Evolutionary conservation across 2,329 filamentous ascomycete genomes (phyloP).

Genomic region (Grosmannia penicillata): DNA sequence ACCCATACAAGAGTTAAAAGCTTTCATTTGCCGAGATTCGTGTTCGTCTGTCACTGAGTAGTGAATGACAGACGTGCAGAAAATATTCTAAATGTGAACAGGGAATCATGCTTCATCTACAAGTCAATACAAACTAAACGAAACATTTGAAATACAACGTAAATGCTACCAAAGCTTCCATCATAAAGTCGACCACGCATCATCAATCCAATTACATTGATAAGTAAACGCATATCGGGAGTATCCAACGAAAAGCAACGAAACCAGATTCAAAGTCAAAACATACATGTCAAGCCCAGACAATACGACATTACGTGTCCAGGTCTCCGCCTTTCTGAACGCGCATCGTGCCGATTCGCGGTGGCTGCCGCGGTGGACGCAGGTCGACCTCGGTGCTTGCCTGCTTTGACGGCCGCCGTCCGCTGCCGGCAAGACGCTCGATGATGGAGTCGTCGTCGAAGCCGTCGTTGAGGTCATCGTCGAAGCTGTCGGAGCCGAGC

Average conservation of each 20-base stretch:
- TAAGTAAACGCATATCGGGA: neutral
- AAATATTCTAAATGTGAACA: no score
- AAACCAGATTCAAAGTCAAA: neutral
- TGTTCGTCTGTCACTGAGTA: no score
- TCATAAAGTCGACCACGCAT: no score
- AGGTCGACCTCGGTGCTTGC: slow-evolving; percentile 3
- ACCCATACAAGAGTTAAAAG: no score
- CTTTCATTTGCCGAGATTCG: no score
- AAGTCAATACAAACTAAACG: neutral
- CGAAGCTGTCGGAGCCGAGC: neutral
- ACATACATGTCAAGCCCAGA: neutral
- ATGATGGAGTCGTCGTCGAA: neutral
- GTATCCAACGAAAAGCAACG: neutral
- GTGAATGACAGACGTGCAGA: no score
- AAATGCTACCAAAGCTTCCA: no score
- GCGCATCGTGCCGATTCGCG: slow-evolving; percentile 6
- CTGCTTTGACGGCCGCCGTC: neutral
- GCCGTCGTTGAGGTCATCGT: neutral
- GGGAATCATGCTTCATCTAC: neutral
- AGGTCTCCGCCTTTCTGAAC: slow-evolving; percentile 10
- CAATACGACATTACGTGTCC: slow-evolving; percentile 1
- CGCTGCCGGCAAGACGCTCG: neutral
- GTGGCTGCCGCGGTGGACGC: neutral
- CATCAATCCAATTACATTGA: no score
- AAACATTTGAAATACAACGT: no score